Conservation (phyloP, 108 stramenopile species). For the Cyclotella baltica region DNA sequence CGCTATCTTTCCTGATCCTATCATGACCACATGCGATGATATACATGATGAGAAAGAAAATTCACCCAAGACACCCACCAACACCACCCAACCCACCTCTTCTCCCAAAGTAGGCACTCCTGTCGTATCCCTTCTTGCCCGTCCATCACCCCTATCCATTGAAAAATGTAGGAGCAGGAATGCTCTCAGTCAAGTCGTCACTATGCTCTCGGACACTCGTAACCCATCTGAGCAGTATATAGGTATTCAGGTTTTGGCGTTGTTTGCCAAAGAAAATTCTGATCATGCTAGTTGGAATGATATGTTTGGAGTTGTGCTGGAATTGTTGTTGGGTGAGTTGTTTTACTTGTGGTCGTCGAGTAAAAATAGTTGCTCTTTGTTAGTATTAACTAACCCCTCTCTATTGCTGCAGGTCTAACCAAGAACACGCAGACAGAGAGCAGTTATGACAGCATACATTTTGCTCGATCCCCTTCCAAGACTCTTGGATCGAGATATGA, state of each 20-base stretch:
- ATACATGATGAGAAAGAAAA: neutral
- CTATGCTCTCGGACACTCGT: slow-evolving; percentile 33
- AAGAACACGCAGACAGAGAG: slow-evolving; percentile 26
- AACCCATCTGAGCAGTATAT: slow-evolving; percentile 44
- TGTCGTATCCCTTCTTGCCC: slow-evolving; percentile 35
- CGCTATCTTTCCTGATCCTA: neutral
- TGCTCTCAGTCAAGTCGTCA: slow-evolving; percentile 35
- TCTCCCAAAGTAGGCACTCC: slow-evolving; percentile 43
- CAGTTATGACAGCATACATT: slow-evolving; percentile 3
- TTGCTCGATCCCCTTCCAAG: slow-evolving; percentile 49
- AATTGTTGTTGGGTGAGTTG: slow-evolving; percentile 40
- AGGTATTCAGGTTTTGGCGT: slow-evolving; percentile 41
- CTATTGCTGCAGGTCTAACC: slow-evolving; percentile 24
- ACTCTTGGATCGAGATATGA: slow-evolving; percentile 34
- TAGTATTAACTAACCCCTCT: neutral
- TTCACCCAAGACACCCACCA: neutral
- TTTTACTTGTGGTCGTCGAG: neutral
- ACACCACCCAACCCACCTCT: neutral
- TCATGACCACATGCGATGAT: neutral
- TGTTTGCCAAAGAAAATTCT: slow-evolving; percentile 47
- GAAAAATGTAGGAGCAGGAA: slow-evolving; percentile 42
- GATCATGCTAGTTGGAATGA: slow-evolving; percentile 42
- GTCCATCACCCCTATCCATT: slow-evolving; percentile 44
- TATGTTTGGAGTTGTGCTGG: slow-evolving; percentile 38
- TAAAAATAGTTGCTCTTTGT: neutral